Evolutionary conservation across 2,329 filamentous ascomycete genomes (phyloP).

Genomic region (Diaporthe velutina): DNA sequence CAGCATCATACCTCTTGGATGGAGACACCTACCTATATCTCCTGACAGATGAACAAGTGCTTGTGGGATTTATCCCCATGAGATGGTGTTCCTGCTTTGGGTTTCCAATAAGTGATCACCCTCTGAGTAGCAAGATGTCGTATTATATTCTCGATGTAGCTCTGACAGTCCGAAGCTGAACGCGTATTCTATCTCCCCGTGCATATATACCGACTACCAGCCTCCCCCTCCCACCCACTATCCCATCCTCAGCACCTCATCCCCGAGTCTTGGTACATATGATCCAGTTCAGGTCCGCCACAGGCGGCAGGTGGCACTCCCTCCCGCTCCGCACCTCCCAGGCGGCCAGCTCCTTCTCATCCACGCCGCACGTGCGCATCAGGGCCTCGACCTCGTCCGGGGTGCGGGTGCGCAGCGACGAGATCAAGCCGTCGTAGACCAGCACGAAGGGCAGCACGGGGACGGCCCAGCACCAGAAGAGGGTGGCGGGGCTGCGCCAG

Average conservation of each 20-base stretch:
- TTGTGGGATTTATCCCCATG: not conserved
- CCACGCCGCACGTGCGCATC: conserved; percentile 64
- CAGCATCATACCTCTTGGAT: not conserved
- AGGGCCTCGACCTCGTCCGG: conserved; percentile 73
- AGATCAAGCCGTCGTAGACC: conserved; percentile 77
- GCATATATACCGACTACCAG: not conserved
- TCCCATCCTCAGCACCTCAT: not conserved
- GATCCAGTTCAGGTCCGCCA: conserved; percentile 65
- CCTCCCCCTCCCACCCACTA: not conserved
- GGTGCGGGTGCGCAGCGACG: conserved; percentile 75
- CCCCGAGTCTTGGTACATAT: conserved; percentile 57
- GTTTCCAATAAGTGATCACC: not conserved
- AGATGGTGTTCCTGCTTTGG: not conserved
- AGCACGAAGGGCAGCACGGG: conserved; percentile 77
- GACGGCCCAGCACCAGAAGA: conserved; percentile 76
- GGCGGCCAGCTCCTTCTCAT: conserved; percentile 48
- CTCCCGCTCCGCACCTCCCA: conserved; percentile 65
- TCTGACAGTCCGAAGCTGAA: not conserved
- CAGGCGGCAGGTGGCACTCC: conserved; percentile 63
- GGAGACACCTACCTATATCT: not conserved
- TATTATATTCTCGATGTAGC: not conserved
- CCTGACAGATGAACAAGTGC: not conserved
- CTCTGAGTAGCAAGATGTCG: too few species aligned
- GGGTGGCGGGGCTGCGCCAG: conserved; percentile 63
- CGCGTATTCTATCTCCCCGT: not conserved